Evolutionary conservation across 1,139 yeast genomes (phyloP).

Genomic region (Candida mesenterica): DNA sequence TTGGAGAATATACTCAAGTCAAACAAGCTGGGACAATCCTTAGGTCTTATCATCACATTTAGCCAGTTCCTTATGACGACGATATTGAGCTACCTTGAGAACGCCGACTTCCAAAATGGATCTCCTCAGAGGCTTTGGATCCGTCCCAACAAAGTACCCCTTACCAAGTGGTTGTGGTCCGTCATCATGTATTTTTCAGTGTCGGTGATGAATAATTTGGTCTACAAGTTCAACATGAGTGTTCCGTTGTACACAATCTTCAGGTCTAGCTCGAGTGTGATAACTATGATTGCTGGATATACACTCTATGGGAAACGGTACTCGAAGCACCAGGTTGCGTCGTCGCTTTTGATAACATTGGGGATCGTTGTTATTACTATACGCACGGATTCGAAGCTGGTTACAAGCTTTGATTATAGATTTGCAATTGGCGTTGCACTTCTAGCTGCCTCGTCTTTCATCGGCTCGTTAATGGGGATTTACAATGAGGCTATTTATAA

Average conservation of each 20-base stretch:
- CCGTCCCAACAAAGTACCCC: slow-evolving; percentile 43
- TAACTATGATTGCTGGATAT: slow-evolving; percentile 60
- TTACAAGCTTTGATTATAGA: slow-evolving; percentile 6
- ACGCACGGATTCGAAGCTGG: slow-evolving; percentile 10
- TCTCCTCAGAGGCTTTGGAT: slow-evolving; percentile 24
- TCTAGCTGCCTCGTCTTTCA: slow-evolving; percentile 44
- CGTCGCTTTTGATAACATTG: slow-evolving; percentile 51
- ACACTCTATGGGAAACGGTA: slow-evolving; percentile 46
- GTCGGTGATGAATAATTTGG: slow-evolving; percentile 58
- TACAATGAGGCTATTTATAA: slow-evolving; percentile 51
- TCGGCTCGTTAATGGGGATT: slow-evolving; percentile 56
- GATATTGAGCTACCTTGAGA: slow-evolving; percentile 36
- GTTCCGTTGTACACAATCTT: slow-evolving; percentile 69
- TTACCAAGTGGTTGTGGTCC: slow-evolving; percentile 45
- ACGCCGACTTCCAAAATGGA: slow-evolving; percentile 26
- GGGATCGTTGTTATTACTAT: slow-evolving; percentile 59
- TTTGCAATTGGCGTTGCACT: slow-evolving; percentile 45
- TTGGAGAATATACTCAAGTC: slow-evolving; percentile 51
- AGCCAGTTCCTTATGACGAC: slow-evolving; percentile 59
- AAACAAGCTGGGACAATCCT: slow-evolving; percentile 10
- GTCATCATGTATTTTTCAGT: slow-evolving; percentile 52
- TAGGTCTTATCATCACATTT: slow-evolving; percentile 57
- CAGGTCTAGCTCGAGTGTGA: slow-evolving; percentile 63
- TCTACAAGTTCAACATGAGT: slow-evolving; percentile 56
- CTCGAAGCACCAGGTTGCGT: slow-evolving; percentile 41